Evolutionary conservation across 768 basidiomycete genomes (phyloP).

Genomic region (Gautieria morchelliformis): DNA sequence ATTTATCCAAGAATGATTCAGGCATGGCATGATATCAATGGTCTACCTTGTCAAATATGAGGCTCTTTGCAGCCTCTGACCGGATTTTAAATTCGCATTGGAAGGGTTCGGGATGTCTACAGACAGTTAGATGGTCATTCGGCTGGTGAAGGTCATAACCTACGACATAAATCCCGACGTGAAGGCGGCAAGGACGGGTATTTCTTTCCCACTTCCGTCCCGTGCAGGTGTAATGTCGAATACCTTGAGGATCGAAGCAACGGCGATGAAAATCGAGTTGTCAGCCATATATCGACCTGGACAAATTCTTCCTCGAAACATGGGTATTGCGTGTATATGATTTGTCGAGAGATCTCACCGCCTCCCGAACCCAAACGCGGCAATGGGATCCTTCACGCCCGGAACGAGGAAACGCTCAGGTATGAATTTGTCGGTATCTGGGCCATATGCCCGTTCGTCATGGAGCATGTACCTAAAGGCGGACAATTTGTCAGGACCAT

Average conservation of each 20-base stretch:
- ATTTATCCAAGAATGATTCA: too few species aligned
- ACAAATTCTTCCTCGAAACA: conserved; percentile 27
- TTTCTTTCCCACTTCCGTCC: not conserved
- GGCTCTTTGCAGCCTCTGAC: not conserved
- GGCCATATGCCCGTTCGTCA: not conserved
- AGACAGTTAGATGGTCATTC: not conserved
- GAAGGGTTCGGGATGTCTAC: not conserved
- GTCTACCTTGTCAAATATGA: not conserved
- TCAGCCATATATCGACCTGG: conserved; percentile 48
- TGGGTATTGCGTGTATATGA: not conserved
- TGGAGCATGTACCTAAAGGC: not conserved
- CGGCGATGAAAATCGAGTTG: conserved; percentile 35
- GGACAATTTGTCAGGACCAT: not conserved
- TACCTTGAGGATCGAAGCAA: conserved; percentile 34
- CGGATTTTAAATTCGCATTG: not conserved
- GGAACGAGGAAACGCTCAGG: conserved; percentile 30
- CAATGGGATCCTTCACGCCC: conserved; percentile 8
- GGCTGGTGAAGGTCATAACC: not conserved
- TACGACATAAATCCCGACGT: conserved; percentile 4
- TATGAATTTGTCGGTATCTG: not conserved
- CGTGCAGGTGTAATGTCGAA: conserved; percentile 33
- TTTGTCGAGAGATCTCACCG: not conserved
- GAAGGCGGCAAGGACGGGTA: not conserved
- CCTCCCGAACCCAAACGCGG: conserved; percentile 3
- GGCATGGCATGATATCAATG: not conserved